These are phyloP conservation scores for Zygoascus hellenicus DNA, from an alignment of 1,139 yeast species.

Conservation along the genomic window DNA sequence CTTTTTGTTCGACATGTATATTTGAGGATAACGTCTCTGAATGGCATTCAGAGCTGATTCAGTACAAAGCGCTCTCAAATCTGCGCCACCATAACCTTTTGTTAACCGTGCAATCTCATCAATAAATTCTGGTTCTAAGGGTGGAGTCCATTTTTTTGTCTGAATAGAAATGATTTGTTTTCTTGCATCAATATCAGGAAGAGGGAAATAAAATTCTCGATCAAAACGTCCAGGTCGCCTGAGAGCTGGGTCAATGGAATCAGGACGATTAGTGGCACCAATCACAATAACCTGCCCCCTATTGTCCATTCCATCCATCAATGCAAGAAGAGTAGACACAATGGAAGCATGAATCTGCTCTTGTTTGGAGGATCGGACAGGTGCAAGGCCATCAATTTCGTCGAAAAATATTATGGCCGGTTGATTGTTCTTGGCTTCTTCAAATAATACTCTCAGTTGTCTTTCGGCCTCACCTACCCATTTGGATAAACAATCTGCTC, in stretches of 20 bases:
- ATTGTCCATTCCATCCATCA: constrained; percentile 99
- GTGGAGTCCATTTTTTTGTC: constrained; percentile 85
- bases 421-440: constrained; percentile 94
- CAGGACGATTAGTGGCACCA: constrained; percentile 98
- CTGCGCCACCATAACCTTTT: constrained; percentile 98
- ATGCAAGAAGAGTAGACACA: constrained; percentile 78
- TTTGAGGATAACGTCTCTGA: constrained; percentile 90
- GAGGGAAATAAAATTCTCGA: constrained; percentile 90
- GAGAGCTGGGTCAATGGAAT: constrained; percentile 94
- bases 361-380: constrained; percentile 69
- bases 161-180: constrained; percentile 74
- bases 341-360: constrained; percentile 89
- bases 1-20: constrained; percentile 71
- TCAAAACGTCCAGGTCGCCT: constrained; percentile 98
- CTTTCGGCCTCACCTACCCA: constrained; percentile 99
- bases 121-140: constrained; percentile 52
- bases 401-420: constrained; percentile 95
- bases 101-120: constrained; percentile 71
- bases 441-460: constrained; percentile 82
- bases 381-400: constrained; percentile 94
- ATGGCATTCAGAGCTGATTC: constrained; percentile 93
- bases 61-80: constrained; percentile 85
- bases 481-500: constrained; percentile 94
- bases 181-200: constrained; percentile 80
- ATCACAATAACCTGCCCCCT: constrained; percentile 95